phyloP scores from a whole-genome alignment of 495 filamentous ascomycete species.

The Penicillium pulvis region DNA sequence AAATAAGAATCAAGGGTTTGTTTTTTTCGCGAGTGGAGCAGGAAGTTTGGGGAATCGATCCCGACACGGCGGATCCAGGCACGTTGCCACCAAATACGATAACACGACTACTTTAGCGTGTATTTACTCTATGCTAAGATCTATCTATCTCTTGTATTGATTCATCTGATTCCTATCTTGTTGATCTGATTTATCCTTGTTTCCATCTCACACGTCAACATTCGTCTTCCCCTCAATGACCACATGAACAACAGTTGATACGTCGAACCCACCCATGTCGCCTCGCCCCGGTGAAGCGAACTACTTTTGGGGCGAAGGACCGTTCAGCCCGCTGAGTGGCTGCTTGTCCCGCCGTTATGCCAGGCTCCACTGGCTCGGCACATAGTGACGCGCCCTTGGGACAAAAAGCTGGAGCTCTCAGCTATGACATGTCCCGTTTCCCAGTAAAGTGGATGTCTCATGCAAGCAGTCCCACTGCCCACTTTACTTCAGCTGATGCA shows the following conservation, averaged over 20 bases:
- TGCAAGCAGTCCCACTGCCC: slow-evolving; percentile 4
- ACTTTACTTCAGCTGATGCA: not conserved
- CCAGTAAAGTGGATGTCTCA: slow-evolving; percentile 9
- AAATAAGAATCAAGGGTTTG: not conserved
- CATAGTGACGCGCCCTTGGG: slow-evolving; percentile 23
- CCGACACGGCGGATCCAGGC: slow-evolving; percentile 32
- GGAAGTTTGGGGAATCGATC: slow-evolving; percentile 19
- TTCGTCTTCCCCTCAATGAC: not conserved
- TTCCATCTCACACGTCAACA: not conserved
- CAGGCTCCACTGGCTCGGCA: slow-evolving; percentile 20
- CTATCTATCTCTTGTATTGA: not conserved
- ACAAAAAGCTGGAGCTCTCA: slow-evolving; percentile 20
- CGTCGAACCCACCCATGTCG: slow-evolving; percentile 16
- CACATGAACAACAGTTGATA: slow-evolving; percentile 21
- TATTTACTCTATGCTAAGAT: too few species aligned
- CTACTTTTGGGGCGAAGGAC: slow-evolving; percentile 6
- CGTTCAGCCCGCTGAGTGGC: slow-evolving; percentile 18
- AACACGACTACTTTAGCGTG: not conserved
- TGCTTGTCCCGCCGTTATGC: slow-evolving; percentile 23
- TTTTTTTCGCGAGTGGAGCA: slow-evolving; percentile 19
- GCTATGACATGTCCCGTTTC: slow-evolving; percentile 13
- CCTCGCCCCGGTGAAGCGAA: slow-evolving; percentile 22
- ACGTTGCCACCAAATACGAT: slow-evolving; percentile 2
- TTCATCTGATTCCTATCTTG: not conserved
- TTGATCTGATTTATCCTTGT: not conserved